Conservation (phyloP, 306 rosid species). For the Herpetospermum pedunculosum region DNA sequence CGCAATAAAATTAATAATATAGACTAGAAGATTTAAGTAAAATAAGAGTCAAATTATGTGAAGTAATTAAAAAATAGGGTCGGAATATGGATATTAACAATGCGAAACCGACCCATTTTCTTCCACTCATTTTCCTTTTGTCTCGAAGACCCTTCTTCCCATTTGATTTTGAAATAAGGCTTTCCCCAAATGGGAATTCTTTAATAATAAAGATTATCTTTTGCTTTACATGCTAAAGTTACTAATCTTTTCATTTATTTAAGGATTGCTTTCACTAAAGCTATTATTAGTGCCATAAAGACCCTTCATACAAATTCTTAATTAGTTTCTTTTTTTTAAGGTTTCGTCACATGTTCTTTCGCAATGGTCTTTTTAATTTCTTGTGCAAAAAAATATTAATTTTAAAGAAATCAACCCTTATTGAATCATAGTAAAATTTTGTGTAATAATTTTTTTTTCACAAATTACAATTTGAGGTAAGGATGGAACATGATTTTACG, state of each 20-base stretch:
- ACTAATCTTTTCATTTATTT: conserved; percentile 8
- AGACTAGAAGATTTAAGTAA: neutral
- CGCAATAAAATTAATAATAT: no score
- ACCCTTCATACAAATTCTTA: neutral
- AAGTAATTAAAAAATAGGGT: neutral
- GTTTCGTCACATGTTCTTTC: neutral
- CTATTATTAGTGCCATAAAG: neutral
- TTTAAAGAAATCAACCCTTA: neutral
- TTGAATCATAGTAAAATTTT: neutral
- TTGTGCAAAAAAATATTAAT: neutral
- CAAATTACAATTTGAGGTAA: neutral
- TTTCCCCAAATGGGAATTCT: neutral
- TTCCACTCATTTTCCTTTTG: conserved; percentile 1
- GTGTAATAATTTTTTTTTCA: neutral
- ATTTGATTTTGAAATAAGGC: neutral
- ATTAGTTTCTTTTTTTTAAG: neutral
- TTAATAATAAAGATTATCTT: neutral
- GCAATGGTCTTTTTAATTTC: neutral
- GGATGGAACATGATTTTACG: neutral
- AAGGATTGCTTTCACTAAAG: conserved; percentile 1
- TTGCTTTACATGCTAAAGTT: conserved; percentile 3
- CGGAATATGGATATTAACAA: neutral
- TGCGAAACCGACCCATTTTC: conserved; percentile 1
- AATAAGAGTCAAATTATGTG: neutral
- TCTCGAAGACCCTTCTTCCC: neutral